Base-by-base conservation (phyloP, 352 stramenopile species). In the Pythium dissotocum region DNA sequence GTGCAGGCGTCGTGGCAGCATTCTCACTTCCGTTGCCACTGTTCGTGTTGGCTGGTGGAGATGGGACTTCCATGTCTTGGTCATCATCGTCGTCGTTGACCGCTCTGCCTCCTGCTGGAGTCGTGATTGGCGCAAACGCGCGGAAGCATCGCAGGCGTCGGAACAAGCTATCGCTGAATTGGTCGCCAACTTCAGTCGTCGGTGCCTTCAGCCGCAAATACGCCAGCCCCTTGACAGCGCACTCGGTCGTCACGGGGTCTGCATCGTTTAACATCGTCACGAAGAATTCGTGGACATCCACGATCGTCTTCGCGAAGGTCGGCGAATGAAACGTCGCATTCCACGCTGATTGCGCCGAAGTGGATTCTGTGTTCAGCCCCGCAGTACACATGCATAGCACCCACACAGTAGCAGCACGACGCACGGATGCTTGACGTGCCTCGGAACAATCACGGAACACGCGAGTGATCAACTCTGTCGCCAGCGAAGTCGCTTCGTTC, bases 81-180 rank as follows among this genome's bases (percentile, higher is more conserved):
- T 81, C 74, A 33, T 67, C 63, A 18, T 83, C 75, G 53, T 76
- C 63, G 1, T 52, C 52, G 1, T 64, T 51, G n/a, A 13, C 13
- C 28, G n/a, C 33, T 49, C 16, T 18, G 3, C 49, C 52, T 30
- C 58, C 63, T 32, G 61, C 70, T 13, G 67, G 68, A 30, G 69
- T 57, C 14, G 75, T 61, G 5, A 67, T 55, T 67, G 82, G 49
- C 1, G 72, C 68, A 58, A 95, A 92, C 4, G 87, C 87, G 44
- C 85, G 80, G 61, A 92, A 95, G 56, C 87, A 95, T 18, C 86
- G 80, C 8, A 95, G 73, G 5, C 85, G 77, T 35, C 85, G 85
- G 52, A 92, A 95, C 38, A 95, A 76, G 64, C 75, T 90, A 52
- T 93, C 82, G 54, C 87, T 93, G 33, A 95, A 88, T 60, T 89